phyloP scores from a whole-genome alignment of 352 stramenopile genomes.

The Phytophthora parvispora region DNA sequence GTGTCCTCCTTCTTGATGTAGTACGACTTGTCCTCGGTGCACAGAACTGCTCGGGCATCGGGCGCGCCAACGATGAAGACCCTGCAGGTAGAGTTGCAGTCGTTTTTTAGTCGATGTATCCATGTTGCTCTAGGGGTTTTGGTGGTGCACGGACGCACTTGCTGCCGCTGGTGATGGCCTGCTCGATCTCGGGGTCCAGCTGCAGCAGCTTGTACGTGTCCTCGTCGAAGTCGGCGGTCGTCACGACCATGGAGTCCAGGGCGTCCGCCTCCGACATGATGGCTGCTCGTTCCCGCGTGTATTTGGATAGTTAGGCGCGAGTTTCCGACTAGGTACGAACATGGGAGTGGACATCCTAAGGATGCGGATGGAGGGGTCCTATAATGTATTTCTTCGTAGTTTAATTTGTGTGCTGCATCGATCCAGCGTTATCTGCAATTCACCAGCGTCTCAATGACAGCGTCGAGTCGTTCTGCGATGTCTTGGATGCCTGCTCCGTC shows the following conservation, averaged over 20 bases:
- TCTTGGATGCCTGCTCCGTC: slow-evolving; percentile 30
- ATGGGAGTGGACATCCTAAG: too few relatives aligned
- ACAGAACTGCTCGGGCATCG: slow-evolving; percentile 73
- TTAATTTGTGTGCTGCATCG: too few relatives aligned
- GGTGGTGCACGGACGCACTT: slow-evolving; percentile 36
- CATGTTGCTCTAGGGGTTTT: neutral
- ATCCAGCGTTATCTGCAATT: slow-evolving; percentile 25
- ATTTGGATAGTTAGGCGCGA: slow-evolving; percentile 1
- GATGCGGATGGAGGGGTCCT: too few relatives aligned
- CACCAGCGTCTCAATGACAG: slow-evolving; percentile 41
- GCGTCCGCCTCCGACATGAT: slow-evolving; percentile 34
- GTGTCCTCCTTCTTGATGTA: slow-evolving; percentile 86
- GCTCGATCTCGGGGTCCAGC: slow-evolving; percentile 73
- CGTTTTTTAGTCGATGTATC: slow-evolving; percentile 1
- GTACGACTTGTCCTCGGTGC: slow-evolving; percentile 75
- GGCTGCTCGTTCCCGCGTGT: slow-evolving; percentile 1
- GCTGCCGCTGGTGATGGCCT: slow-evolving; percentile 53
- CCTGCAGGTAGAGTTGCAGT: slow-evolving; percentile 20
- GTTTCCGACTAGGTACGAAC: slow-evolving; percentile 28
- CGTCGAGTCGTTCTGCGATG: slow-evolving; percentile 43
- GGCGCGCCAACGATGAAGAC: slow-evolving; percentile 75
- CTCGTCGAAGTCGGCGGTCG: slow-evolving; percentile 56
- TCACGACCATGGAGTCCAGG: slow-evolving; percentile 56
- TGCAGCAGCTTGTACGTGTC: slow-evolving; percentile 74
- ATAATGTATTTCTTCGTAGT: too few relatives aligned